phyloP scores from a whole-genome alignment of 805 yeast genomes.

The Jamesozyma hellenica region DNA sequence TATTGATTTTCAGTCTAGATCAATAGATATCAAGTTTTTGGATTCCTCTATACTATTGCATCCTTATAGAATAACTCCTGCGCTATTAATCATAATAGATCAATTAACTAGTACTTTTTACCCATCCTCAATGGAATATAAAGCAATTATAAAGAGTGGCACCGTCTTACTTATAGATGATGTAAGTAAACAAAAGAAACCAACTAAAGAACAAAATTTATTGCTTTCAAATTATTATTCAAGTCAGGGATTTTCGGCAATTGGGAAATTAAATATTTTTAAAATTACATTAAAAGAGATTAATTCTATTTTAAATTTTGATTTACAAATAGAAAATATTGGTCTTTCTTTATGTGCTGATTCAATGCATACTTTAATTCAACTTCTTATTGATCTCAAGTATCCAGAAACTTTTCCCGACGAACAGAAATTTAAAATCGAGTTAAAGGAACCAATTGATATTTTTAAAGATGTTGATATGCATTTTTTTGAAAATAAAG shows the following conservation, averaged over 20 bases:
- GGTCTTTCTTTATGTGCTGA: slow-evolving; percentile 68
- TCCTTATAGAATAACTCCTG: slow-evolving; percentile 55
- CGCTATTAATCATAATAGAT: slow-evolving; percentile 44
- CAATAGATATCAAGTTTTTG: slow-evolving; percentile 24
- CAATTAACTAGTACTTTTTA: slow-evolving; percentile 35
- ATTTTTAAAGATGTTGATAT: slow-evolving; percentile 34
- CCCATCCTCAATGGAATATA: slow-evolving; percentile 22
- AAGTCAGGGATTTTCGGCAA: slow-evolving; percentile 21
- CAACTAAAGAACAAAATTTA: not conserved
- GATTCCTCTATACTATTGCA: slow-evolving; percentile 53
- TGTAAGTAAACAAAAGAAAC: slow-evolving; percentile 4
- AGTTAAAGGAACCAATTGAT: slow-evolving; percentile 27
- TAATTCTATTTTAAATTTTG: slow-evolving; percentile 22
- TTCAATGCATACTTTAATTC: slow-evolving; percentile 63
- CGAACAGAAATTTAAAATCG: slow-evolving; percentile 44
- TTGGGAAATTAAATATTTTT: slow-evolving; percentile 14
- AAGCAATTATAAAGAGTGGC: slow-evolving; percentile 40
- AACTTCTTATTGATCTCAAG: slow-evolving; percentile 60
- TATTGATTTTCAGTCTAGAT: not conserved
- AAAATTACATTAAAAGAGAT: not conserved
- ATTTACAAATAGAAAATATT: slow-evolving; percentile 38
- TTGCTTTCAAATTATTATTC: slow-evolving; percentile 14
- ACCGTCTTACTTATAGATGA: slow-evolving; percentile 60
- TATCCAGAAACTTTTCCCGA: slow-evolving; percentile 52
- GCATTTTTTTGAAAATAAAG: slow-evolving; percentile 12